Conservation (phyloP, 495 filamentous ascomycete species). For the Halenospora varia region DNA sequence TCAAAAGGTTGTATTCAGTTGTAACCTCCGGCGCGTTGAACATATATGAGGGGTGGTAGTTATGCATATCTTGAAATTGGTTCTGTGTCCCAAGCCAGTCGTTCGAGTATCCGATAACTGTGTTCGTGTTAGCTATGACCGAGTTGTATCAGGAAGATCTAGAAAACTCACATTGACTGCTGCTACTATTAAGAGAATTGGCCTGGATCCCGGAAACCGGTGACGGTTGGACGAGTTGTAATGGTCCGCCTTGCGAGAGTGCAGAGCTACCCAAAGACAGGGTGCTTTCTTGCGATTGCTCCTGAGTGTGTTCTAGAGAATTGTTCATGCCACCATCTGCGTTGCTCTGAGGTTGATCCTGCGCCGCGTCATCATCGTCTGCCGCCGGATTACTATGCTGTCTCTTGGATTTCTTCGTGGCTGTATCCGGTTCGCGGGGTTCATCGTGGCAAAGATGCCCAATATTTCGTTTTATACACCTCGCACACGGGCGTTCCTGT, state of each 20-base stretch:
- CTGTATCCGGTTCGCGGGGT: slow-evolving; percentile 73
- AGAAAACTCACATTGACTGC: slow-evolving; percentile 70
- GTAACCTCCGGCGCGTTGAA: slow-evolving; percentile 91
- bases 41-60: slow-evolving; percentile 90
- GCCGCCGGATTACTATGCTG: slow-evolving; percentile 57
- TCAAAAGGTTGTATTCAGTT: slow-evolving; percentile 92
- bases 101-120: slow-evolving; percentile 64
- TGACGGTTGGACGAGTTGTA: slow-evolving; percentile 55
- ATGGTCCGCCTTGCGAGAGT: slow-evolving; percentile 24
- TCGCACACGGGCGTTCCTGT: slow-evolving; percentile 91
- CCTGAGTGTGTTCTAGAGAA: slow-evolving; percentile 22
- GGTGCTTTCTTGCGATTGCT: slow-evolving; percentile 19
- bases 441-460: slow-evolving; percentile 98
- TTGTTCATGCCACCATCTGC: slow-evolving; percentile 23
- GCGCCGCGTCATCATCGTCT: slow-evolving; percentile 50
- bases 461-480: slow-evolving; percentile 98
- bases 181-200: slow-evolving; percentile 52
- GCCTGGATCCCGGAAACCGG: slow-evolving; percentile 48
- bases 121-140: slow-evolving; percentile 25
- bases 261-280: slow-evolving; percentile 15
- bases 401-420: slow-evolving; percentile 62
- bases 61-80: slow-evolving; percentile 91
- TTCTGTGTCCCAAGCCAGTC: slow-evolving; percentile 51
- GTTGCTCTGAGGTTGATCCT: slow-evolving; percentile 17
- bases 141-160: slow-evolving; percentile 11